phyloP scores from a whole-genome alignment of 371 early-diverging fungal genomes.

The Nematocida sp. region DNA sequence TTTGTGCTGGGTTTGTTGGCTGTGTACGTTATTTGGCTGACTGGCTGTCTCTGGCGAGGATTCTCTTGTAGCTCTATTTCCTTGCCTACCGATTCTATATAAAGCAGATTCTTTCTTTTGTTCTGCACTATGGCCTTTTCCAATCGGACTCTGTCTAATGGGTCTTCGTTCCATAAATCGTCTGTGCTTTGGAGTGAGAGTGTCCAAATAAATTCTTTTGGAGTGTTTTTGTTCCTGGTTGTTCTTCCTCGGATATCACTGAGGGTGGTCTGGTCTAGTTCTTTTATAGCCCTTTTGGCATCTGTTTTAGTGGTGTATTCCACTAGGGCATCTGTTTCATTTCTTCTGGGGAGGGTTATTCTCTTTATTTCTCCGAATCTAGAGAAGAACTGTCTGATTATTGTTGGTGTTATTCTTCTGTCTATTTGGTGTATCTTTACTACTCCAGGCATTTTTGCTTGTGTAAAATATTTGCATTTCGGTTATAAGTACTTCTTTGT shows the following conservation, averaged over 20 bases:
- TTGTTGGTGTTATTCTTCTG: neutral
- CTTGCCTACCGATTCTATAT: constrained; percentile 15
- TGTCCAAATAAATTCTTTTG: constrained; percentile 30
- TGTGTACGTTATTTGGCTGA: neutral
- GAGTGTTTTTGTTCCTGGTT: neutral
- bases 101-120: constrained; percentile 29
- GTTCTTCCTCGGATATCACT: constrained; percentile 7
- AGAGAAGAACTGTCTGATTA: neutral
- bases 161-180: constrained; percentile 35
- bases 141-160: neutral
- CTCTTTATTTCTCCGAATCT: constrained; percentile 16
- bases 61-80: constrained; percentile 1
- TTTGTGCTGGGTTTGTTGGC: neutral
- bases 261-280: constrained; percentile 35
- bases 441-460: constrained; percentile 9
- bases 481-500: no score
- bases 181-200: neutral
- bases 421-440: neutral
- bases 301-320: neutral
- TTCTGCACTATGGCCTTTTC: constrained; percentile 27
- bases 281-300: constrained; percentile 10
- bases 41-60: neutral
- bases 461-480: neutral
- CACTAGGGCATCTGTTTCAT: neutral
- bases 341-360: constrained; percentile 31